Evolutionary conservation across 805 yeast genomes (phyloP).

Genomic region (Teunomyces pallodes): DNA sequence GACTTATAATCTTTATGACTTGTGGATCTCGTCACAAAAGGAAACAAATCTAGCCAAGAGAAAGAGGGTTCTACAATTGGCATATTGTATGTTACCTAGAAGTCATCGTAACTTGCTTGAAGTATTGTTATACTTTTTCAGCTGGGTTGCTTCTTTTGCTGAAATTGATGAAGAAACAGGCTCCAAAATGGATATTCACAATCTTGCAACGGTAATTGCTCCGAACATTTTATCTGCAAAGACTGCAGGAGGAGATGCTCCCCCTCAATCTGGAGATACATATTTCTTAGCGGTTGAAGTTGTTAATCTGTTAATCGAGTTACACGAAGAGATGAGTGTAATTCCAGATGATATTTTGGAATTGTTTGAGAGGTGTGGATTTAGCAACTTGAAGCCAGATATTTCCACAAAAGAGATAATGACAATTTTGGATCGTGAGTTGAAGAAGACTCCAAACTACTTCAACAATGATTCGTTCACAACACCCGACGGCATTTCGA

Average conservation of each 20-base stretch:
- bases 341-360: slow-evolving; percentile 67
- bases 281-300: slow-evolving; percentile 91
- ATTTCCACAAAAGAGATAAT: slow-evolving; percentile 36
- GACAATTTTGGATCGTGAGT: slow-evolving; percentile 28
- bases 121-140: slow-evolving; percentile 78
- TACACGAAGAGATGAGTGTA: slow-evolving; percentile 72
- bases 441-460: slow-evolving; percentile 30
- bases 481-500: slow-evolving; percentile 13
- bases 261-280: slow-evolving; percentile 51
- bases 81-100: slow-evolving; percentile 76
- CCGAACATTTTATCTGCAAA: slow-evolving; percentile 80
- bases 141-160: slow-evolving; percentile 95
- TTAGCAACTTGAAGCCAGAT: slow-evolving; percentile 14
- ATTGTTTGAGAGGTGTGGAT: slow-evolving; percentile 48
- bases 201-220: slow-evolving; percentile 90
- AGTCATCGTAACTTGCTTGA: slow-evolving; percentile 82
- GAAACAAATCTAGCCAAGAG: slow-evolving; percentile 46
- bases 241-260: slow-evolving; percentile 29
- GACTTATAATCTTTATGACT: slow-evolving; percentile 68
- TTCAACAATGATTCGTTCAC: slow-evolving; percentile 14
- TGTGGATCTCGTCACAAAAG: slow-evolving; percentile 71
- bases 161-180: slow-evolving; percentile 82
- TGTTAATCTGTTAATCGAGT: slow-evolving; percentile 75
- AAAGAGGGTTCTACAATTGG: slow-evolving; percentile 56
- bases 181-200: slow-evolving; percentile 94